Evolutionary conservation across 1,139 yeast genomes (phyloP).

Genomic region (Geotrichum fermentans): DNA sequence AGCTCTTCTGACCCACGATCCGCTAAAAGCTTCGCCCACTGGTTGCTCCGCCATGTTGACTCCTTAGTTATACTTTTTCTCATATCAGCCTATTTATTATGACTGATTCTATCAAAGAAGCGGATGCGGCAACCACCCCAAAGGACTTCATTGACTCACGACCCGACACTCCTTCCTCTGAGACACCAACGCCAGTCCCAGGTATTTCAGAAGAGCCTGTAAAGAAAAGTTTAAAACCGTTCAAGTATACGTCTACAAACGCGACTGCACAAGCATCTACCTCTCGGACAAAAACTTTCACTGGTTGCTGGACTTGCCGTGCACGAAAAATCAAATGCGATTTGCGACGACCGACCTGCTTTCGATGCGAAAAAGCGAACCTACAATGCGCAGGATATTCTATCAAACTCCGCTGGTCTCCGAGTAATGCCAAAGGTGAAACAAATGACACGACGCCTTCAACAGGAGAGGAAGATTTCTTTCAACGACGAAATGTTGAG

Average conservation of each 20-base stretch:
- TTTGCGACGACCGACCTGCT: constrained; percentile 49
- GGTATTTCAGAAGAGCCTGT: neutral
- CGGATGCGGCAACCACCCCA: neutral
- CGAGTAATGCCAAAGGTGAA: constrained; percentile 25
- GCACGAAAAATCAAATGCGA: constrained; percentile 59
- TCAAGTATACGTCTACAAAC: constrained; percentile 1
- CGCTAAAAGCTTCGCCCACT: no score
- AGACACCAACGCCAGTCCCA: neutral
- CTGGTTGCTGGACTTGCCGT: constrained; percentile 65
- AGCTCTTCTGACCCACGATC: no score
- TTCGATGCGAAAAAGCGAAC: constrained; percentile 51
- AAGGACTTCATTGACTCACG: neutral
- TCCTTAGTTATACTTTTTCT: neutral
- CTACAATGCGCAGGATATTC: constrained; percentile 76
- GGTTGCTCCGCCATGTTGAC: neutral
- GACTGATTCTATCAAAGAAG: constrained; percentile 2
- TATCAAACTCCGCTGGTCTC: constrained; percentile 73
- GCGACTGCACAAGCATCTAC: constrained; percentile 1
- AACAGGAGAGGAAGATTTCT: constrained; percentile 43
- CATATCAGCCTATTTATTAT: neutral
- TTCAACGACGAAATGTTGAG: constrained; percentile 63
- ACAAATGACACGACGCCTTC: constrained; percentile 24
- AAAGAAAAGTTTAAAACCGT: neutral
- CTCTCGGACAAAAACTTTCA: constrained; percentile 45
- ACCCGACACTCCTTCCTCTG: constrained; percentile 1